phyloP scores from a whole-genome alignment of 768 basidiomycete genomes.

The Cantharellus cinnabarinus region DNA sequence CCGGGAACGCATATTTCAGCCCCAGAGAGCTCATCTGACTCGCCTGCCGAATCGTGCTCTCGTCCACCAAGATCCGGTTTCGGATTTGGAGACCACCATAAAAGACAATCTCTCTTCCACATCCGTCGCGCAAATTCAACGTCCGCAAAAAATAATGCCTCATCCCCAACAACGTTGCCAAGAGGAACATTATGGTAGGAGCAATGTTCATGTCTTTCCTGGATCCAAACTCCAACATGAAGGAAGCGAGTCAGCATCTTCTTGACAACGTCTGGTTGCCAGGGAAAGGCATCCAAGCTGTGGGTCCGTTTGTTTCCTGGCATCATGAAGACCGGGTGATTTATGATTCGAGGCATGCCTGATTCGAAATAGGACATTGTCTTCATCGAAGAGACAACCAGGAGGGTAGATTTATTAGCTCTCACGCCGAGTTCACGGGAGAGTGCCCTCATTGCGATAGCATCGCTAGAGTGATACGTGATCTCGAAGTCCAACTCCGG shows the following conservation, averaged over 20 bases:
- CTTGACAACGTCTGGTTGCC: constrained; percentile 64
- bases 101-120: constrained; percentile 66
- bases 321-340: constrained; percentile 80
- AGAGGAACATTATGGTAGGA: constrained; percentile 85
- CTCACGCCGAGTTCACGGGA: constrained; percentile 67
- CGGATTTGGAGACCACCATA: constrained; percentile 92
- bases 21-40: constrained; percentile 53
- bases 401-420: constrained; percentile 49
- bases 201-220: constrained; percentile 56
- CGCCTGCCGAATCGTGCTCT: constrained; percentile 62
- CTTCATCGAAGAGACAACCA: constrained; percentile 74
- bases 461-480: constrained; percentile 60
- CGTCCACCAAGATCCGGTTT: constrained; percentile 84
- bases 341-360: constrained; percentile 43
- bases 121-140: constrained; percentile 78
- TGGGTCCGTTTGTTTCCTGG: constrained; percentile 40
- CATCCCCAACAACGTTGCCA: constrained; percentile 82
- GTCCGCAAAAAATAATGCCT: constrained; percentile 72
- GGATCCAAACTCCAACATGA: constrained; percentile 55
- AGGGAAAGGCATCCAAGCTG: constrained; percentile 64
- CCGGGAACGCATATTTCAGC: constrained; percentile 75
- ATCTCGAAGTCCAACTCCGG: constrained; percentile 23
- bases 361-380: constrained; percentile 68
- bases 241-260: constrained; percentile 78
- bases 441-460: constrained; percentile 64